phyloP scores from a whole-genome alignment of 371 early-diverging fungal species.

The Syncephalis plumigaleata region DNA sequence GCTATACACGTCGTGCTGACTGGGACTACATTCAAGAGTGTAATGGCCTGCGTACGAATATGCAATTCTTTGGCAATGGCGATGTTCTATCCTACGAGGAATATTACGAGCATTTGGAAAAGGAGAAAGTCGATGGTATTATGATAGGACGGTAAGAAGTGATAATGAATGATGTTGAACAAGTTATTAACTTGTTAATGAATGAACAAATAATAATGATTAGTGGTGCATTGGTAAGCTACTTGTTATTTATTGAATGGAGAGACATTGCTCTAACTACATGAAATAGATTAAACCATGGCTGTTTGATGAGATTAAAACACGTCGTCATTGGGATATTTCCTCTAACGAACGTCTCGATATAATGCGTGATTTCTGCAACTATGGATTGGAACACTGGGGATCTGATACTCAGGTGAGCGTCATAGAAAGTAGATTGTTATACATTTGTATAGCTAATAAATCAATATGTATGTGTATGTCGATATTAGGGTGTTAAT shows the following conservation, averaged over 20 bases:
- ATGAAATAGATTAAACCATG: conserved; percentile 73
- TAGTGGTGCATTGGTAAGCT: background rate
- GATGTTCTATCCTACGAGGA: conserved; percentile 79
- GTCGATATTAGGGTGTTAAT: conserved; percentile 48
- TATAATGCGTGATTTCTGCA: conserved; percentile 62
- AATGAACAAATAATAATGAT: background rate
- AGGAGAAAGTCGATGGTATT: conserved; percentile 55
- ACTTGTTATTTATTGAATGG: background rate
- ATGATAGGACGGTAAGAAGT: conserved; percentile 66
- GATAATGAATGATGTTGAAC: background rate
- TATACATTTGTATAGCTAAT: background rate
- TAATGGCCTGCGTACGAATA: conserved; percentile 18
- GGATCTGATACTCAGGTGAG: conserved; percentile 61
- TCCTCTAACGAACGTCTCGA: conserved; percentile 81
- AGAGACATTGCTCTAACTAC: conserved; percentile 5
- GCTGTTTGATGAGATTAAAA: conserved; percentile 89
- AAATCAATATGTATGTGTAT: conserved; percentile 1
- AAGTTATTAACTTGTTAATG: background rate
- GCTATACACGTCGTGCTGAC: conserved; percentile 79
- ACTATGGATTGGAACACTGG: conserved; percentile 89
- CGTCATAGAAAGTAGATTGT: background rate
- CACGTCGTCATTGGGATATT: conserved; percentile 78
- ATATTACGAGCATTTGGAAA: conserved; percentile 47
- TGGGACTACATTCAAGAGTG: conserved; percentile 76
- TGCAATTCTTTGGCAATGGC: conserved; percentile 68